A percentile compares a stretch with the other conserved stretches of the same genome.
These are phyloP conservation scores for Boletus reticuloceps DNA, from an alignment of 768 basidiomycete species.

Conservation along the genomic window DNA sequence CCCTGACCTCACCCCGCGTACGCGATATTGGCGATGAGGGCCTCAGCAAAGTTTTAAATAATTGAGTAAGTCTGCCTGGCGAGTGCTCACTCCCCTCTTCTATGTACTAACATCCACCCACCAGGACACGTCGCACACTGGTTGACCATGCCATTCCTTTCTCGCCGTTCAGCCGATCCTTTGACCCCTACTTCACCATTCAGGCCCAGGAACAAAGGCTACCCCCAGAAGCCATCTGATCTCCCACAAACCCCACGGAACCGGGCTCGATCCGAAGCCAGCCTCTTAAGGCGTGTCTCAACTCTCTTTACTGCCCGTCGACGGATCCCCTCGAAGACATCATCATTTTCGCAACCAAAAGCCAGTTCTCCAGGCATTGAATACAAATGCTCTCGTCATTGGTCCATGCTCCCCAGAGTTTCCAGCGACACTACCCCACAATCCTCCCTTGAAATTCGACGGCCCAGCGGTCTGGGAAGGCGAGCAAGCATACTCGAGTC, in stretches of 20 bases:
- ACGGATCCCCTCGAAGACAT: slow-evolving; percentile 15
- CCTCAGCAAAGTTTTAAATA: slow-evolving; percentile 20
- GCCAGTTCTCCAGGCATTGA: slow-evolving; percentile 14
- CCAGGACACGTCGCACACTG: background rate
- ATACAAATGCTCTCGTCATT: slow-evolving; percentile 12
- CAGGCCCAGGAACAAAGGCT: slow-evolving; percentile 1
- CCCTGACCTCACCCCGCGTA: slow-evolving; percentile 12
- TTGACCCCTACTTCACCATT: background rate
- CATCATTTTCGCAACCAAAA: slow-evolving; percentile 2
- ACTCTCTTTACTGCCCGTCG: slow-evolving; percentile 26
- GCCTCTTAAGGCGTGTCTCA: slow-evolving; percentile 28
- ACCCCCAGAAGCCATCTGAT: background rate
- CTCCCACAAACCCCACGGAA: slow-evolving; percentile 11
- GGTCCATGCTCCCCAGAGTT: slow-evolving; percentile 16
- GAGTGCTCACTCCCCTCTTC: slow-evolving; percentile 2
- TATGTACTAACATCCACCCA: slow-evolving; percentile 11
- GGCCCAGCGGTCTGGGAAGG: slow-evolving; percentile 31
- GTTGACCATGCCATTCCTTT: slow-evolving; percentile 27
- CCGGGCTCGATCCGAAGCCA: slow-evolving; percentile 27
- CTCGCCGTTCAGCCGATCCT: slow-evolving; percentile 29
- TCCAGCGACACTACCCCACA: slow-evolving; percentile 20
- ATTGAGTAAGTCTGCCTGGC: slow-evolving; percentile 8
- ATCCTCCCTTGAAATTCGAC: slow-evolving; percentile 32
- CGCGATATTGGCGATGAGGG: slow-evolving; percentile 20
- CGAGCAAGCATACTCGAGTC: slow-evolving; percentile 28